Evolutionary conservation across 2,329 filamentous ascomycete genomes (phyloP).

Genomic region (Zalaria sp.): DNA sequence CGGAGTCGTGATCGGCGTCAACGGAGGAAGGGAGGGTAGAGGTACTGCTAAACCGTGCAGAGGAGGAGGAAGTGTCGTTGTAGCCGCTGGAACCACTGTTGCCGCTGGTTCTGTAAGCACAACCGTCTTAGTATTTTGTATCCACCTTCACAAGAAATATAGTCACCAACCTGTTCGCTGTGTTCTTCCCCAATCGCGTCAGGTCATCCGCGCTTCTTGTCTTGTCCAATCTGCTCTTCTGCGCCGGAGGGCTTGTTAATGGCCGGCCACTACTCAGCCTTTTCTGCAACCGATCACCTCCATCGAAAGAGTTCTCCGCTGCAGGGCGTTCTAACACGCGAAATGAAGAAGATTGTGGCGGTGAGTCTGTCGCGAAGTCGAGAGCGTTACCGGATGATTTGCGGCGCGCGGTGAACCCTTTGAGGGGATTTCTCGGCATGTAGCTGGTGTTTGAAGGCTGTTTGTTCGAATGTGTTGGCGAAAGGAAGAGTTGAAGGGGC

Average conservation of each 20-base stretch:
- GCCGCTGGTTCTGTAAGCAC: conserved; percentile 29
- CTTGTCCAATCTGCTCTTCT: conserved; percentile 6
- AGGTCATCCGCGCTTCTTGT: conserved; percentile 24
- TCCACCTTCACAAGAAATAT: too few relatives aligned
- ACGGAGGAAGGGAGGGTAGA: conserved; percentile 43
- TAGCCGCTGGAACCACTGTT: conserved; percentile 32
- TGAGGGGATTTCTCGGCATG: conserved; percentile 44
- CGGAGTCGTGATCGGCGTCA: conserved; percentile 24
- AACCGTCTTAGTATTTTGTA: conserved; percentile 13
- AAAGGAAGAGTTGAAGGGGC: too few relatives aligned
- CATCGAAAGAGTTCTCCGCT: conserved; percentile 27
- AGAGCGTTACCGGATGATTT: conserved; percentile 41
- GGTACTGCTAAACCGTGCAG: conserved; percentile 39
- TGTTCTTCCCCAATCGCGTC: conserved; percentile 7
- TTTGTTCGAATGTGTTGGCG: too few relatives aligned
- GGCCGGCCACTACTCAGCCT: conserved; percentile 18
- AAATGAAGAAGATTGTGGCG: conserved; percentile 28
- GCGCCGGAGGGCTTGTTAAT: conserved; percentile 18
- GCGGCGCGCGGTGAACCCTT: conserved; percentile 32
- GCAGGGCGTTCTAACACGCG: conserved; percentile 38
- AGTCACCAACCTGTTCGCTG: too few relatives aligned
- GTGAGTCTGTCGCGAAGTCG: conserved; percentile 19
- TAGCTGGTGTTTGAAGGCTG: conserved; percentile 8
- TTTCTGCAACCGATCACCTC: conserved; percentile 18
- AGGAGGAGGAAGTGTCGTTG: conserved; percentile 25